Percentiles rank a stretch among this genome's conserved stretches.
Conservation (phyloP, 495 filamentous ascomycete genomes). For the Tuber indicum region DNA sequence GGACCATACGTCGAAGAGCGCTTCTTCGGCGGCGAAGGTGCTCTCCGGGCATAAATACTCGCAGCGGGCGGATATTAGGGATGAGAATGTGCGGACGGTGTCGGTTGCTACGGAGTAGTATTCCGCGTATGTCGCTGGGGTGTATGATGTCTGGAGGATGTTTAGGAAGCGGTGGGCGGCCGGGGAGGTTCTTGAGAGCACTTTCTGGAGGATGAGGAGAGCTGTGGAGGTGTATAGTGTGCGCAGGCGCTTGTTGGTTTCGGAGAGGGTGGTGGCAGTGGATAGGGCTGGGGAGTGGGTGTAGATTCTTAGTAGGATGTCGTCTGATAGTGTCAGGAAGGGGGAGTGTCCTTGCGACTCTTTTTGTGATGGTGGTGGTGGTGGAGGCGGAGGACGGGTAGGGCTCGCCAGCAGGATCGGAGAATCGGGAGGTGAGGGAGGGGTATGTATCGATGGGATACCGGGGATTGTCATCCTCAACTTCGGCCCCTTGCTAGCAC, state of each 20-base stretch:
- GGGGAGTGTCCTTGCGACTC: slow-evolving; percentile 5
- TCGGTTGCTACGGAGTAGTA: slow-evolving; percentile 15
- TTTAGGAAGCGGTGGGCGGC: slow-evolving; percentile 12
- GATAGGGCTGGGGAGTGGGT: slow-evolving; percentile 16
- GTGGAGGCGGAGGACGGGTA: slow-evolving; percentile 24
- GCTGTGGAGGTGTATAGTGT: slow-evolving; percentile 16
- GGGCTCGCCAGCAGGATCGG: slow-evolving; percentile 6
- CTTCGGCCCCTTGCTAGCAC: neutral
- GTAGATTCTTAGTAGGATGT: slow-evolving; percentile 25
- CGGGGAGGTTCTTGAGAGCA: slow-evolving; percentile 14
- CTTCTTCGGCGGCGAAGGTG: slow-evolving; percentile 21
- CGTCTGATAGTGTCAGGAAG: slow-evolving; percentile 21
- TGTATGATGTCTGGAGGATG: slow-evolving; percentile 7
- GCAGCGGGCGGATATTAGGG: slow-evolving; percentile 30
- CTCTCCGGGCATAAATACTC: slow-evolving; percentile 18
- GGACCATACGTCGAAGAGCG: slow-evolving; percentile 35
- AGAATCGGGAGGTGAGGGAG: slow-evolving; percentile 28
- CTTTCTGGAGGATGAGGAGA: slow-evolving; percentile 16
- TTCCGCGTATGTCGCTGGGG: slow-evolving; percentile 20
- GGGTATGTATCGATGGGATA: neutral
- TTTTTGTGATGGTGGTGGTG: slow-evolving; percentile 14
- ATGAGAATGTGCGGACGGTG: slow-evolving; percentile 18
- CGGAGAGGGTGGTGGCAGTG: slow-evolving; percentile 15
- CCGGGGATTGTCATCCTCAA: neutral
- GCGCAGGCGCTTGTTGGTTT: slow-evolving; percentile 19